Evolutionary conservation across 2,329 filamentous ascomycete species (phyloP).

Genomic region (Pseudogymnoascus sp.): DNA sequence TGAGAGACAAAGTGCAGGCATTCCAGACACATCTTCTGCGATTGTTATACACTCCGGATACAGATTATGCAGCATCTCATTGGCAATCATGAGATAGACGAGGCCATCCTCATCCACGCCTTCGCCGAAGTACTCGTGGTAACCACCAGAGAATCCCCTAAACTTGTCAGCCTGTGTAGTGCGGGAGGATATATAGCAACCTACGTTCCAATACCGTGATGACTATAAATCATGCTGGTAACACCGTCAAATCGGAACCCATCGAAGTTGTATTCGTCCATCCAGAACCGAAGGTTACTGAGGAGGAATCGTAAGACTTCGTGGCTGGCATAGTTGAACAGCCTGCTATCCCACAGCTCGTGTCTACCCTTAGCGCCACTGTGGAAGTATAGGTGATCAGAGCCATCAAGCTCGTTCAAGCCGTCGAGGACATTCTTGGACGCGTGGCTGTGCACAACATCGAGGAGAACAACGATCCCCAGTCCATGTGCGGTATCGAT

Average conservation of each 20-base stretch:
- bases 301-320: slow-evolving; percentile 93
- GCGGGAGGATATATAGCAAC: slow-evolving; percentile 27
- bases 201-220: slow-evolving; percentile 95
- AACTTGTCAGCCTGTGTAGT: slow-evolving; percentile 13
- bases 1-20: slow-evolving; percentile 90
- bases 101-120: slow-evolving; percentile 88
- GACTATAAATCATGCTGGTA: slow-evolving; percentile 93
- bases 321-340: slow-evolving; percentile 95
- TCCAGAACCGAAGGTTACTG: slow-evolving; percentile 96
- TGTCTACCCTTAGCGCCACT: slow-evolving; percentile 75
- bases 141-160: slow-evolving; percentile 91
- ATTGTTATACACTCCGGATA: slow-evolving; percentile 86
- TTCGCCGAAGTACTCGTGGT: slow-evolving; percentile 93
- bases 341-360: slow-evolving; percentile 88
- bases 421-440: slow-evolving; percentile 96
- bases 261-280: slow-evolving; percentile 96
- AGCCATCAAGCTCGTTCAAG: slow-evolving; percentile 90
- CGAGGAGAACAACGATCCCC: slow-evolving; percentile 83
- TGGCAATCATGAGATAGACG: slow-evolving; percentile 91
- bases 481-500: slow-evolving; percentile 90
- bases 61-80: slow-evolving; percentile 86
- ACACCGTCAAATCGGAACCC: slow-evolving; percentile 97
- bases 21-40: slow-evolving; percentile 94
- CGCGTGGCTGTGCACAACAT: slow-evolving; percentile 95
- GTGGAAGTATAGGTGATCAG: slow-evolving; percentile 94